Percentiles rank a stretch among this genome's conserved stretches.
Conservation (phyloP, 2,329 filamentous ascomycete genomes). For the Pezicula neosporulosa region DNA sequence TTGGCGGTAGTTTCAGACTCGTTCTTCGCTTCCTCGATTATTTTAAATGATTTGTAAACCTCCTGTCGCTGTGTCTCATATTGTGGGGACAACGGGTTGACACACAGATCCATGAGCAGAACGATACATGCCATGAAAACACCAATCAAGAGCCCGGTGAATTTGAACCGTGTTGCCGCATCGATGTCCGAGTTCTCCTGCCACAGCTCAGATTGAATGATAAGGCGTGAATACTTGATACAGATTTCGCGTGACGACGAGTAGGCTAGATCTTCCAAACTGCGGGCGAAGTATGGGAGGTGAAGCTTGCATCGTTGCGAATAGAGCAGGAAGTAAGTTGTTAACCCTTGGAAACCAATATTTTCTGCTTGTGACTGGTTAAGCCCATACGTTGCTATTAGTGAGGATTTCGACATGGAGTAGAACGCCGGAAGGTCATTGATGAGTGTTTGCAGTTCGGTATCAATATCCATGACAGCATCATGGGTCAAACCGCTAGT, state of each 20-base stretch:
- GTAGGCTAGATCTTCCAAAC: slow-evolving; percentile 21
- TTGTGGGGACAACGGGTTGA: slow-evolving; percentile 21
- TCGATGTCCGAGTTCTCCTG: slow-evolving; percentile 10
- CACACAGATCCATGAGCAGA: slow-evolving; percentile 31
- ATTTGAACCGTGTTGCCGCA: slow-evolving; percentile 13
- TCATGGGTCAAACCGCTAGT: slow-evolving; percentile 16
- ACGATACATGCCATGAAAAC: slow-evolving; percentile 35
- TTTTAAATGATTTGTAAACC: slow-evolving; percentile 25
- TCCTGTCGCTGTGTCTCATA: slow-evolving; percentile 23
- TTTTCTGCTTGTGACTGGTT: slow-evolving; percentile 9
- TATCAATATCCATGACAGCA: slow-evolving; percentile 28
- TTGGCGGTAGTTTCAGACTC: slow-evolving; percentile 26
- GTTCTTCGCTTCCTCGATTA: slow-evolving; percentile 27
- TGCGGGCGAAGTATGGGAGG: slow-evolving; percentile 28
- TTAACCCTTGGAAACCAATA: slow-evolving; percentile 30
- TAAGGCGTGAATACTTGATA: slow-evolving; percentile 26
- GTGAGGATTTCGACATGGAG: slow-evolving; percentile 4
- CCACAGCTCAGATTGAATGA: slow-evolving; percentile 26
- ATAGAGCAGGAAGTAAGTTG: slow-evolving; percentile 29
- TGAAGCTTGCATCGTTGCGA: slow-evolving; percentile 34
- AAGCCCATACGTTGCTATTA: slow-evolving; percentile 14
- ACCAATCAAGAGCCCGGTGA: slow-evolving; percentile 18
- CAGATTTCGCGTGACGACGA: slow-evolving; percentile 28
- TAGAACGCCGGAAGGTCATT: slow-evolving; percentile 32
- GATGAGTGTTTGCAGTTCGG: slow-evolving; percentile 25